These are phyloP conservation scores for Gossypium ekmanianum DNA, from an alignment of 345 rosid genomes.

Conservation along the genomic window DNA sequence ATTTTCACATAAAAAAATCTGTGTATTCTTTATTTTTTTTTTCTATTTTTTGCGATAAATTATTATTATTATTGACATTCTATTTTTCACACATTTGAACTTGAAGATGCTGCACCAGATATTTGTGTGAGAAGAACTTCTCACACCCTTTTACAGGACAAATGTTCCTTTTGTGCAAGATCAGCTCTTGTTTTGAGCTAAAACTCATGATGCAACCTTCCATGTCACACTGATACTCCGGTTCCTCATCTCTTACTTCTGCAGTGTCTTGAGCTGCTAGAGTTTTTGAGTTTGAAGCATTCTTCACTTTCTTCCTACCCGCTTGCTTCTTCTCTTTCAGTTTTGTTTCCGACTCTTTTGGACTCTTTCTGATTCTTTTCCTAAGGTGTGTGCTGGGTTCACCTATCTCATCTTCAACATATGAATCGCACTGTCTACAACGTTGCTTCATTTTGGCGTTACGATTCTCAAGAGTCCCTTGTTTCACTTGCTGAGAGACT, in stretches of 20 bases:
- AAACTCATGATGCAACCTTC: slow-evolving; percentile 95
- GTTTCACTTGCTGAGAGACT: slow-evolving; percentile 27
- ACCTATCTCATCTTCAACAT: slow-evolving; percentile 26
- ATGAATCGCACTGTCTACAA: background rate
- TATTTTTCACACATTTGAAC: slow-evolving; percentile 37
- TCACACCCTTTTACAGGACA: slow-evolving; percentile 92
- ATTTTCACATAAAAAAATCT: too few relatives aligned
- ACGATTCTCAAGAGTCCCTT: slow-evolving; percentile 29
- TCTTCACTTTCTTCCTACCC: slow-evolving; percentile 43
- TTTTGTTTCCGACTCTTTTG: background rate
- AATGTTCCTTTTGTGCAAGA: slow-evolving; percentile 69
- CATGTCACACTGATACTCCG: slow-evolving; percentile 68
- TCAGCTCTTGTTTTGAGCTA: slow-evolving; percentile 59
- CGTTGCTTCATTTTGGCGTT: slow-evolving; percentile 30
- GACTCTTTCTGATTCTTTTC: slow-evolving; percentile 49
- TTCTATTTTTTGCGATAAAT: too few relatives aligned
- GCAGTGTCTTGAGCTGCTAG: slow-evolving; percentile 22
- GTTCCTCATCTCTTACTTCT: slow-evolving; percentile 47
- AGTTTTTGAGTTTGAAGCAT: slow-evolving; percentile 30
- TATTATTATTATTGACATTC: too few relatives aligned
- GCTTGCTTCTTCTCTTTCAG: slow-evolving; percentile 22
- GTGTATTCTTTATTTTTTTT: too few relatives aligned
- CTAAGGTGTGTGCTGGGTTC: slow-evolving; percentile 26
- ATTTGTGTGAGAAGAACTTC: slow-evolving; percentile 89
- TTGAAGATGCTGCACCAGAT: slow-evolving; percentile 84